These are phyloP conservation scores for Neofusicoccum cordaticola DNA, from an alignment of 2,329 filamentous ascomycete species.

Conservation along the genomic window DNA sequence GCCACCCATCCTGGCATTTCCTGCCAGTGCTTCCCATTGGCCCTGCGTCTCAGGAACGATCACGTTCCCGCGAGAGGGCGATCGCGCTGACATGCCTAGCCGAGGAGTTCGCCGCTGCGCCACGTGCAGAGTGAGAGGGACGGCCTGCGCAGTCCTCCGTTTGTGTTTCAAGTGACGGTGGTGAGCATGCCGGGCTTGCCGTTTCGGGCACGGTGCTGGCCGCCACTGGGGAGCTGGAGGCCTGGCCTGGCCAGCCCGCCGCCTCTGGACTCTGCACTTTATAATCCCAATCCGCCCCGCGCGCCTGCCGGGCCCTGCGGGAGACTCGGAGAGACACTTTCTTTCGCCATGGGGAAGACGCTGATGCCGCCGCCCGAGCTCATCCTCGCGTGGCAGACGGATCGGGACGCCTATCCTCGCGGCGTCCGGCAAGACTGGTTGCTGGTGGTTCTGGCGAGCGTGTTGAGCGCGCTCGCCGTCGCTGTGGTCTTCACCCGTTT, in stretches of 20 bases:
- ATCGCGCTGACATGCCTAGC: background rate
- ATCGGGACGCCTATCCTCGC: background rate
- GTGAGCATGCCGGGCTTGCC: background rate
- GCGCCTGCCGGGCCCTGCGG: background rate
- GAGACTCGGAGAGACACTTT: background rate
- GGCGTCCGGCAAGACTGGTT: background rate
- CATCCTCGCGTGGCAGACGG: slow-evolving; percentile 2
- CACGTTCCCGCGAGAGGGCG: no score
- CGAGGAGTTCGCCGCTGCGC: background rate
- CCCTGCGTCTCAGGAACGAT: background rate
- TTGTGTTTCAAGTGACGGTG: background rate
- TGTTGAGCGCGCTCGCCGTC: background rate
- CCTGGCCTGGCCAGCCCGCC: background rate
- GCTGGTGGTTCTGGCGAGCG: background rate
- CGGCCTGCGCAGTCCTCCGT: background rate
- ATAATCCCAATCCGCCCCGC: background rate
- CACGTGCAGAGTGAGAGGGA: background rate
- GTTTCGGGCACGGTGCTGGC: background rate
- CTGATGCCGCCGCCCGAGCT: background rate
- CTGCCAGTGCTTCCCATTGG: background rate
- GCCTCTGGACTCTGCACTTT: background rate
- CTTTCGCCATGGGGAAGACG: background rate
- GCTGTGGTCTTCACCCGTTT: background rate
- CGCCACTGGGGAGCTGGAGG: no score
- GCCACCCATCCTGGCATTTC: background rate